Evolutionary conservation across 139 green algal species (phyloP).

Genomic region (Micractinium conductrix): DNA sequence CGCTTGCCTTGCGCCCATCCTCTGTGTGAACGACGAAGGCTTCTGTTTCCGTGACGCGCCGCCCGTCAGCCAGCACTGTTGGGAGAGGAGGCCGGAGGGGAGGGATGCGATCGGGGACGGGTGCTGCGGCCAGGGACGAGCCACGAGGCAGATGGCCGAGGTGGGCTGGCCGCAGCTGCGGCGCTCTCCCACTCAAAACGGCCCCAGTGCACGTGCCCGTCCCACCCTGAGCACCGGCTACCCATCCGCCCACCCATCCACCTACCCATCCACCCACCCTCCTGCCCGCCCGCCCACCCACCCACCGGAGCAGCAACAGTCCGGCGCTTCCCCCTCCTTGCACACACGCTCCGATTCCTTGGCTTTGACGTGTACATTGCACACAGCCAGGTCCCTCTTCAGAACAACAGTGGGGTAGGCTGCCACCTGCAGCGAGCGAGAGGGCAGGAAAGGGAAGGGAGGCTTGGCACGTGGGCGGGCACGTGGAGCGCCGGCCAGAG

Average conservation of each 20-base stretch:
- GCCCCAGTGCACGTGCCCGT: no score
- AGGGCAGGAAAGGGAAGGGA: not conserved
- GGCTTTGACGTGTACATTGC: slow-evolving; percentile 20
- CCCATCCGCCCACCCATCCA: not conserved
- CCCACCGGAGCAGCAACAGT: not conserved
- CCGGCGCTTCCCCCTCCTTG: not conserved
- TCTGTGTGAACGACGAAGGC: slow-evolving; percentile 23
- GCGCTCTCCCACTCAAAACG: not conserved
- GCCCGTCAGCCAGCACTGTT: slow-evolving; percentile 1
- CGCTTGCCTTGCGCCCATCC: slow-evolving; percentile 1
- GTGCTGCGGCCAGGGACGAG: no score
- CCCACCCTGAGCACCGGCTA: no score
- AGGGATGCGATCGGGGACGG: no score
- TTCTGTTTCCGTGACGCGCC: slow-evolving; percentile 7
- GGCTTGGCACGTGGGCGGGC: no score
- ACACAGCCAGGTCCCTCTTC: not conserved
- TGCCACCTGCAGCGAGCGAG: slow-evolving; percentile 1
- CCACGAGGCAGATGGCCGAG: not conserved
- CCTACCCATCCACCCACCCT: not conserved
- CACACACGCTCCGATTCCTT: not conserved
- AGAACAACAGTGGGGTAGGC: slow-evolving; percentile 20
- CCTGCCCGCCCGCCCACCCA: not conserved
- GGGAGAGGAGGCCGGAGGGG: not conserved
- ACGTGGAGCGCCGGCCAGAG: not conserved
- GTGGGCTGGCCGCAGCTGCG: not conserved